phyloP scores from a whole-genome alignment of 192 early-diverging fungal species.

The Backusella australiensis region DNA sequence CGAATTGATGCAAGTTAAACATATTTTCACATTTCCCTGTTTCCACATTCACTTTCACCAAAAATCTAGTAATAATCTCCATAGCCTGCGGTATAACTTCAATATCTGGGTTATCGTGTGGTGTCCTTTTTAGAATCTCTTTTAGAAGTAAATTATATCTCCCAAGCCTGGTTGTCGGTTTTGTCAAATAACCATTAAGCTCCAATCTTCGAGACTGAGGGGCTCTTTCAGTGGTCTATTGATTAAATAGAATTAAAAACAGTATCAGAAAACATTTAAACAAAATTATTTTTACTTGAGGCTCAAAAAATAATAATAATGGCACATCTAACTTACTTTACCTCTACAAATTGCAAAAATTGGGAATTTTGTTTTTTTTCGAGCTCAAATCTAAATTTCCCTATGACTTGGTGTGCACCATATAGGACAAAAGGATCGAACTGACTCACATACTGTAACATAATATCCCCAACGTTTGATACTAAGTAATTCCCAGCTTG shows the following conservation, averaged over 20 bases:
- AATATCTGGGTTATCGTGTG: constrained; percentile 74
- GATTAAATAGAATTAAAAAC: neutral
- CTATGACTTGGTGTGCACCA: constrained; percentile 83
- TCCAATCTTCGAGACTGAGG: constrained; percentile 82
- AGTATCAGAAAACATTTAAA: neutral
- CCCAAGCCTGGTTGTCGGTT: constrained; percentile 85
- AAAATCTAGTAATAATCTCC: constrained; percentile 67
- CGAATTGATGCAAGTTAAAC: constrained; percentile 76
- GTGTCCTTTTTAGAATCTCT: constrained; percentile 78
- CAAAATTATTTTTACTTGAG: neutral
- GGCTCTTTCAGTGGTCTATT: constrained; percentile 56
- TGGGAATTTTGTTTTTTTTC: constrained; percentile 67
- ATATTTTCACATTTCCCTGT: constrained; percentile 87
- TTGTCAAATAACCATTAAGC: constrained; percentile 82
- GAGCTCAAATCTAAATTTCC: constrained; percentile 77
- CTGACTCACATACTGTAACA: constrained; percentile 65
- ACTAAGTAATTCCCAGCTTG: constrained; percentile 69
- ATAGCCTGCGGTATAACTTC: constrained; percentile 70
- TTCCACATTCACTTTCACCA: constrained; percentile 81
- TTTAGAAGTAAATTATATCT: constrained; percentile 82
- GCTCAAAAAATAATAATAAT: neutral
- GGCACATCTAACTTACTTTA: constrained; percentile 22
- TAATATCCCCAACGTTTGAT: constrained; percentile 81
- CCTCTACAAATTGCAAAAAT: constrained; percentile 80
- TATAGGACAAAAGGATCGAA: constrained; percentile 84